Percentiles rank a stretch among this genome's conserved stretches.
Conservation (phyloP, 1,139 yeast genomes). For the Zygosaccharomyces pseudobailii region DNA sequence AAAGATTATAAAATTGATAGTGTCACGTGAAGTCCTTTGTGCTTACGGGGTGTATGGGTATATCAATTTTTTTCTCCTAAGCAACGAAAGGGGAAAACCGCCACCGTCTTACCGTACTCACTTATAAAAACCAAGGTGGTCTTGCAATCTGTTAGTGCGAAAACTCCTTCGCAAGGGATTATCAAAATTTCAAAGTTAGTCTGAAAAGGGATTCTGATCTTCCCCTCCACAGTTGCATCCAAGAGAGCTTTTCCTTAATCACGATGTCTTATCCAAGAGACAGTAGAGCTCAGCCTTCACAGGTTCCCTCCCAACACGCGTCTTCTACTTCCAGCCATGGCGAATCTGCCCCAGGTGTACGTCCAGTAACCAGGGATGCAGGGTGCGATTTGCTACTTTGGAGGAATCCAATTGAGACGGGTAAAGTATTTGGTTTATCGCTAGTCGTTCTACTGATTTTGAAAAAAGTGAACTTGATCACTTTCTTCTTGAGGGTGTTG, state of each 20-base stretch:
- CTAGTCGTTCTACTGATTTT: slow-evolving; percentile 55
- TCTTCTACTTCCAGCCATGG: not conserved
- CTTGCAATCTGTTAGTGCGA: not conserved
- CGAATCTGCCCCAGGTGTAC: not conserved
- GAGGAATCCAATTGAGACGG: slow-evolving; percentile 78
- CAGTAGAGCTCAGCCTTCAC: not conserved
- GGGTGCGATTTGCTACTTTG: slow-evolving; percentile 59
- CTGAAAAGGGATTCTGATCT: not conserved
- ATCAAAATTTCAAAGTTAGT: not conserved
- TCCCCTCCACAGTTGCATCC: not conserved
- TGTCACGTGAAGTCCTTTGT: not conserved
- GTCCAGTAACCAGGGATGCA: not conserved
- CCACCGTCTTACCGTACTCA: not conserved
- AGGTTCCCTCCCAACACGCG: not conserved
- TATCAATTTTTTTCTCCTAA: not conserved
- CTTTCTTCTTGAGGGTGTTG: slow-evolving; percentile 53
- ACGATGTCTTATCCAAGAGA: slow-evolving; percentile 2
- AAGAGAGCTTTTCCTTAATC: not conserved
- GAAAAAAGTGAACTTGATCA: slow-evolving; percentile 66
- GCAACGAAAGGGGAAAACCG: slow-evolving; percentile 1
- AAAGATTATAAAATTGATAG: no score
- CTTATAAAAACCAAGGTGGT: slow-evolving; percentile 4
- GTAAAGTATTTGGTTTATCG: slow-evolving; percentile 65
- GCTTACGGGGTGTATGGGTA: not conserved
- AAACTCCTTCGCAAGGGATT: not conserved